Base-by-base conservation (phyloP, 495 filamentous ascomycete species). In the Penicillium ochrochloron region DNA sequence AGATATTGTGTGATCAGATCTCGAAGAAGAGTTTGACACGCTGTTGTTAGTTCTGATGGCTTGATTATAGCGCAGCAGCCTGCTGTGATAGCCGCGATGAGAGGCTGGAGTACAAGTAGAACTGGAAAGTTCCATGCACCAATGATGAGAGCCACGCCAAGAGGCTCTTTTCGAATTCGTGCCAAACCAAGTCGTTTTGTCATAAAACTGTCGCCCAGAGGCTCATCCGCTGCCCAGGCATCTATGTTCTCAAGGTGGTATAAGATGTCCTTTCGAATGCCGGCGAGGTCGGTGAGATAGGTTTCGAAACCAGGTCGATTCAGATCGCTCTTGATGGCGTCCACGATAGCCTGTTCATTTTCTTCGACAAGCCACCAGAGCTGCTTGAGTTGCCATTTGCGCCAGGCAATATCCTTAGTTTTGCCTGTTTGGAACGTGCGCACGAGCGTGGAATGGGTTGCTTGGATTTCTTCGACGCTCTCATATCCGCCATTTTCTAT, bases 91-190 rank as follows among this genome's bases (percentile, higher is more conserved):
- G 92, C 93, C 23, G 91, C 93, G 57, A 95, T 81, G 23, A 95
- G 67, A n/a, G 93, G 92, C 33, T 84, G 82, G 25, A 96, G 62
- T 17, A 85, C 76, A 3, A 96, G 83, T 68, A 90, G 86, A 58
- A 93, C 66, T 6, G 92, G 92, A 73, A 90, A 94, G 78, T 97
- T 96, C 81, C 89, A 97, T 37, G 91, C 83, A 73, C 92, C 92
- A 70, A 97, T 93, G 70, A 96, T 86, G 37, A 96, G 78, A 0
- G 91, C 84, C 9, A 86, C 70, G 27, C 93, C 42, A 6, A 44
- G 42, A 11, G 42, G 42, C 42, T 44, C 42, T 19, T 44, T 44
- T 19, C n/a, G 42, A 8, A 44, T 44, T 21, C n/a, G 42, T 19
- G 42, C 42, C 42, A 44, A n/a, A 21, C 42, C 42, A 2, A 44